Evolutionary conservation across 495 filamentous ascomycete species (phyloP).

Genomic region (Penicillium salamii): DNA sequence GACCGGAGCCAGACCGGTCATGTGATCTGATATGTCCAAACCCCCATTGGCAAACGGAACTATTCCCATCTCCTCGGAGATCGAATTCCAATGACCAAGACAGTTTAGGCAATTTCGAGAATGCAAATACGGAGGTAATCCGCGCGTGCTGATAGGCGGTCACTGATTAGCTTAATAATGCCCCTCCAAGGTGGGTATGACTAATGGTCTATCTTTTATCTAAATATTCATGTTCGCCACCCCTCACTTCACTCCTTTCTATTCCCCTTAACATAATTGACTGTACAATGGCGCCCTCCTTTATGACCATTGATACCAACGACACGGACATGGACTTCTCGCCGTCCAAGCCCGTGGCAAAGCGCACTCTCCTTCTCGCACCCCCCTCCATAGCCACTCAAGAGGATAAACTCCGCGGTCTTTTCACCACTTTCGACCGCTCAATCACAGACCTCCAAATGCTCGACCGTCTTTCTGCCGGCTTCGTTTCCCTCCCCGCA

Average conservation of each 20-base stretch:
- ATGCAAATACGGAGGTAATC: neutral
- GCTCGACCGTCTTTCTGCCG: constrained; percentile 89
- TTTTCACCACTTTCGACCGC: constrained; percentile 66
- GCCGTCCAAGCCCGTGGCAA: constrained; percentile 23
- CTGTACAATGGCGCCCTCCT: constrained; percentile 34
- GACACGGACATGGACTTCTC: constrained; percentile 42
- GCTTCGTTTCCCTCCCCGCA: constrained; percentile 73
- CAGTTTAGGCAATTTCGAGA: no score
- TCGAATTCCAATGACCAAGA: no score
- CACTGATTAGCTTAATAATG: constrained; percentile 13
- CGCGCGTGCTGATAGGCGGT: neutral
- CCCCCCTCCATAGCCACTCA: constrained; percentile 72
- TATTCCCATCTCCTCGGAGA: neutral
- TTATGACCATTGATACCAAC: constrained; percentile 42
- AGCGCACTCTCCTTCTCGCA: constrained; percentile 65
- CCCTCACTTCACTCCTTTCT: constrained; percentile 15
- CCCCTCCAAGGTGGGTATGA: constrained; percentile 5
- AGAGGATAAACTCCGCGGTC: constrained; percentile 55
- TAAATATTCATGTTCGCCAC: constrained; percentile 11
- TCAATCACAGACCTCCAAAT: constrained; percentile 86
- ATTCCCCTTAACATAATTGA: neutral
- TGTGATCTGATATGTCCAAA: no score
- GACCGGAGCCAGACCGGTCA: neutral
- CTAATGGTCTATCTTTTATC: constrained; percentile 25
- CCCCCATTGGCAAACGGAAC: no score